Conservation (phyloP, 805 yeast species). For the Nakazawaea ishiwadae region DNA sequence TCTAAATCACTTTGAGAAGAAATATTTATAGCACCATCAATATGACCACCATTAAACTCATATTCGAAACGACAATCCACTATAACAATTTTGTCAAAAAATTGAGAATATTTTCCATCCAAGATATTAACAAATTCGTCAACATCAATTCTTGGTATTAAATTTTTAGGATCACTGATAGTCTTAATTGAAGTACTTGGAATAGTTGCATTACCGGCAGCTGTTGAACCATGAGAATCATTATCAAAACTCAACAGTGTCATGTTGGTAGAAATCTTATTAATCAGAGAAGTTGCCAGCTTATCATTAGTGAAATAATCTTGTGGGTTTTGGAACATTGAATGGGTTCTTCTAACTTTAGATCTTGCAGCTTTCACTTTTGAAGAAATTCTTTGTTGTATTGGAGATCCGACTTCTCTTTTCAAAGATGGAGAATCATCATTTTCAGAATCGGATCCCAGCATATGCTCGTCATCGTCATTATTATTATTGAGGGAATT, state of each 20-base stretch:
- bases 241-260: constrained; percentile 8
- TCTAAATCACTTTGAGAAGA: constrained; percentile 69
- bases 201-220: constrained; percentile 18
- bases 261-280: constrained; percentile 11
- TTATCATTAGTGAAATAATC: constrained; percentile 8
- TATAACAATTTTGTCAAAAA: constrained; percentile 53
- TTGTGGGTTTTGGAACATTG: constrained; percentile 51
- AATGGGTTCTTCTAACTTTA: constrained; percentile 57
- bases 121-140: constrained; percentile 53
- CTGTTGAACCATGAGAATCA: not conserved
- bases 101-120: constrained; percentile 42
- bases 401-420: constrained; percentile 33
- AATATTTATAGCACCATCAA: constrained; percentile 74
- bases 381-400: constrained; percentile 24
- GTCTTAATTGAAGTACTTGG: constrained; percentile 33
- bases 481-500: no score
- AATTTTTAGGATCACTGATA: constrained; percentile 46
- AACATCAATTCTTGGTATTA: constrained; percentile 65
- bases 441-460: constrained; percentile 12
- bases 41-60: constrained; percentile 92
- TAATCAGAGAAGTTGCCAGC: constrained; percentile 11
- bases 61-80: constrained; percentile 92
- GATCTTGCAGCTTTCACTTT: constrained; percentile 22
- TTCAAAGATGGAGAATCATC: constrained; percentile 16
- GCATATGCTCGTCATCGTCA: no score